Base-by-base conservation (phyloP, 2,329 filamentous ascomycete species). In the Colletotrichum spaethianum region DNA sequence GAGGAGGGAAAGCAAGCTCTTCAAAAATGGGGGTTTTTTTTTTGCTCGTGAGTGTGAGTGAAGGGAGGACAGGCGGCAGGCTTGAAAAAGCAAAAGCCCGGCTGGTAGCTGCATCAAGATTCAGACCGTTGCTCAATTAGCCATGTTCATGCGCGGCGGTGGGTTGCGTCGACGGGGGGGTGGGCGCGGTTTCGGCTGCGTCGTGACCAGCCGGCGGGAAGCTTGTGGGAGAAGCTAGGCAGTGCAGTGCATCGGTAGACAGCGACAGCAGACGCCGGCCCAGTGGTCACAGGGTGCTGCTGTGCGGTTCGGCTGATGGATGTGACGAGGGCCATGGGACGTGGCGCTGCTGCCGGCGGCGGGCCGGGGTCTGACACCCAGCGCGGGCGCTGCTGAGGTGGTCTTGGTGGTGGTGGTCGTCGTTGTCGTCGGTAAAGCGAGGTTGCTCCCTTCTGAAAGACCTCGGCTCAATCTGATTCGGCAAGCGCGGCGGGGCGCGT, bases 111-210 rank as follows among this genome's bases (percentile, higher is more conserved):
- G 52, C 57, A 44, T 63, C 46, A 33, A 42, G 57, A 36, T 36
- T 56, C 59, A 36, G 55, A 48, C 56, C 48, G 57, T 38, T 63
- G 36, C 53, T 55, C 28, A 28, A 69, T 72, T 72, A 69, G 69
- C 69, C 64, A 63, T 72, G 44, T 63, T 69, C 65, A 72, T 69
- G 65, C 65, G 69, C 65, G 59, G 69, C 63, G 69, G 52, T 63
- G 69, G 69, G 55, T 40, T 66, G 55, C 31, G 26, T 26, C 23
- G 65, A 53, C 57, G 59, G 65, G 33, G 16, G 55, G 23, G 26
- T 26, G 20, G 65, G 44, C 57, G 59, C 57, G 33, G 16, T 8
- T 36, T 26, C 26, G 36, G 33, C 33, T 36, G 33, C 33, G 33
- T 36, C 8, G 33, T 4, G 14, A 18, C 20, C 38, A 26, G 65